A percentile compares a stretch with the other conserved stretches of the same genome.
Conservation (phyloP, 23 red algal species). For the Chondrus crispus region DNA sequence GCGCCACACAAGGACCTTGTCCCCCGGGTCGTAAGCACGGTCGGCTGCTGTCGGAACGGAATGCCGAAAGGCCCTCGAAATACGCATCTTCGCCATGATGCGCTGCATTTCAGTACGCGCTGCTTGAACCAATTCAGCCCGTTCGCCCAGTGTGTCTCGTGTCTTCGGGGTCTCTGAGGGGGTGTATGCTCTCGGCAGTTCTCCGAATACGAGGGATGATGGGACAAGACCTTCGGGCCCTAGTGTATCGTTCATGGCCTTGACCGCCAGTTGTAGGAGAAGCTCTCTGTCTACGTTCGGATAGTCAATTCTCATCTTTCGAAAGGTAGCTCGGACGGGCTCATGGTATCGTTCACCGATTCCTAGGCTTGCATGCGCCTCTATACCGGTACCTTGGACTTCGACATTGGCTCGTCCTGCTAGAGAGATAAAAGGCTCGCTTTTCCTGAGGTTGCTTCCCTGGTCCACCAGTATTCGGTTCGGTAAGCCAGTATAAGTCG, state of each 20-base stretch:
- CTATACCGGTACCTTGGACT: background rate
- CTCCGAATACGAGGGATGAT: conserved; percentile 13
- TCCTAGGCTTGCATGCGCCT: background rate
- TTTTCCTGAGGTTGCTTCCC: background rate
- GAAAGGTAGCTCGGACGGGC: background rate
- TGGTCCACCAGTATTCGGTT: conserved; percentile 22
- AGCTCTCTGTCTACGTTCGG: background rate
- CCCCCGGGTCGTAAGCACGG: background rate
- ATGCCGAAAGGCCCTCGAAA: background rate
- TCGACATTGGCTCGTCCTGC: background rate
- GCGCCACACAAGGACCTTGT: background rate
- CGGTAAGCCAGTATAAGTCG: background rate
- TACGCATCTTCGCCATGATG: background rate
- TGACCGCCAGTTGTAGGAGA: background rate
- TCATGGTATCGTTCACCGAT: conserved; percentile 22
- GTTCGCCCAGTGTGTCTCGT: background rate
- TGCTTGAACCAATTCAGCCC: background rate
- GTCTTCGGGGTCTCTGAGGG: background rate
- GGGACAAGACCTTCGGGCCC: background rate
- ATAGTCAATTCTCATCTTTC: background rate
- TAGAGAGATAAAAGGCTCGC: background rate
- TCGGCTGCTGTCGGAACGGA: background rate
- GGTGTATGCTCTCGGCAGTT: background rate
- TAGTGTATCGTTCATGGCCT: conserved; percentile 40
- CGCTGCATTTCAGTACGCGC: background rate